Evolutionary conservation across 768 basidiomycete genomes (phyloP), one percentile per base, ranked within the genome.

Genomic region (Imleria badia): DNA sequence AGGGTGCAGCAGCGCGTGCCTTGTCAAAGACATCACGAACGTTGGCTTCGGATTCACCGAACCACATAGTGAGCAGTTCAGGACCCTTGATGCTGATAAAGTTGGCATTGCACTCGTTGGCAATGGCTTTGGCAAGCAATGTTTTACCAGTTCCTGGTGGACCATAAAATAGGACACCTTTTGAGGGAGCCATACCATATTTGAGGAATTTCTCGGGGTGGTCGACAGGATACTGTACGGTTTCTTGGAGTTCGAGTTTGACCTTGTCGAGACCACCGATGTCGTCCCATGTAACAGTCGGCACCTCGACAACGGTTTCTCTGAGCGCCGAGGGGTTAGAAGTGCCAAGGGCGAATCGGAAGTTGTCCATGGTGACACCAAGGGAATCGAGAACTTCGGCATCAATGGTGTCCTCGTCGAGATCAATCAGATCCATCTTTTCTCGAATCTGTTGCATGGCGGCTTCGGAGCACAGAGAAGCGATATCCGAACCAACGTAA

Each of bases 131-230:
- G 51, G 97, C 97, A 52, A 99, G 83, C 63, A 99, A 70, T 20
- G 97, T 99, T 79, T 99, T 99, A 90, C 97, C 97, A 59, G 97
- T 99, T 83, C 97, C 97, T 62, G 97, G 97, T 70, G 97, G 97
- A 42, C 97, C 97, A 72, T 98, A 99, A 84, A 99, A 99, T 66
- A 99, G 75, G 43, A 99, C 97, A 85, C 97, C 97, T 79, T 98
- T 98, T 33, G 94, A 96, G 6, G 97, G 96, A 26, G 93, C 94
- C 97, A 99, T 98, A 63, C 97, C 97, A 67, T 99, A 99, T 80
- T 99, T 99, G 88, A 99, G 81, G 94, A 98, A 99, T 79, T 99
- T 99, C 73, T 99, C 97, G 57, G 97, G 97, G 71, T 98, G 97
- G 75, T 99, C 97, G 73, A 98, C 97, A 48, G 97, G 97, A 79